Base-by-base conservation (phyloP, 352 stramenopile genomes). In the Pythium aristosporum region DNA sequence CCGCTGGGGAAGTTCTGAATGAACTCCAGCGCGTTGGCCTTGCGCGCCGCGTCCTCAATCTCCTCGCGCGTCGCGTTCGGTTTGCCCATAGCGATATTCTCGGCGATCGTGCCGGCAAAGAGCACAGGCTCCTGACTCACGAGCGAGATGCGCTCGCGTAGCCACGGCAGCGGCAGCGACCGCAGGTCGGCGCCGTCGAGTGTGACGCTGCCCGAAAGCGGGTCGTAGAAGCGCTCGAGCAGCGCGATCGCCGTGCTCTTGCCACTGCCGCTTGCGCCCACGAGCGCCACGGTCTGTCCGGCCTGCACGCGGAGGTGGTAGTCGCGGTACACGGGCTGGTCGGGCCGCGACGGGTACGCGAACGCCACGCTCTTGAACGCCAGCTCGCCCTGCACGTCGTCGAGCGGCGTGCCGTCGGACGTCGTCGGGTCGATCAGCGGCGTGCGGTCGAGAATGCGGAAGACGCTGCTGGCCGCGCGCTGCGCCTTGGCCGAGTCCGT, bases 11-110 rank as follows among this genome's bases (percentile, higher is more conserved):
- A 90, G 5, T 63, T 51, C 8, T 57, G 64, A 74, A 97, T 96
- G 59, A 98, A 98, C 54, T 82, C 72, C 68, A 94, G 69, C 0
- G 88, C 88, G 70, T 96, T 97, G 23, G 92, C 90, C 39, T 91
- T 65, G 54, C 75, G 80, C 1, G 89, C 88, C 18, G 89, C 91
- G n/a, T 85, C 39, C 28, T 79, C 70, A 46, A 97, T 74, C 62
- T 96, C 63, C 16, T 87, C 67, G n/a, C 72, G 56, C 2, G 75
- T 84, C 11, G 75, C 79, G 37, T 62, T 48, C 0, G 57, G 65
- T 18, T 72, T 73, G 21, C 84, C 87, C 42, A 88, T 79, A 5
- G 63, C 53, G 68, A 82, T 81, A 57, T 82, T 82, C 32, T 81
- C 65, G 36, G 63, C 57, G 39, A 82, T 75, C 21, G 71, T 69